Evolutionary conservation across 148 eudicot species (phyloP), one percentile per base, ranked within the genome.

Genomic region (Agrostemma githago): DNA sequence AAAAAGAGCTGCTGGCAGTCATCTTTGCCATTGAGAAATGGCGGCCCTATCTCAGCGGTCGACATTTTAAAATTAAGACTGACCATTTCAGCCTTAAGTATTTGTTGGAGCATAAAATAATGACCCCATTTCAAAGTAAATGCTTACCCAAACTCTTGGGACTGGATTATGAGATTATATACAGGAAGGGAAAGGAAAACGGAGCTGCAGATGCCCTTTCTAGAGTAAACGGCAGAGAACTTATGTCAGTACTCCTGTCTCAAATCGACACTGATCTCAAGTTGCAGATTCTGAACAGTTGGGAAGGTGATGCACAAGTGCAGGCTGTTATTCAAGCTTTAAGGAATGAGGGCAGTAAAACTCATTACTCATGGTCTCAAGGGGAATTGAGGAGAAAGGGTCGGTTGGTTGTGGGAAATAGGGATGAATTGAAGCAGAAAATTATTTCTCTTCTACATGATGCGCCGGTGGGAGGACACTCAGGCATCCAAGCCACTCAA

Each of bases 181-280:
- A 72, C 8, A 72, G 21, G 40, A 34, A 44, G 5, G 57, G 75
- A 9, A 42, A 19, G 6, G 75, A 72, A 4, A 72, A 72, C 19
- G 3, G 5, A 3, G 75, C 12, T 2, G 67, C 57, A 5, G 67
- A 72, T 72, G 75, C 66, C 5, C 15, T 72, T 1, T 72, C 67
- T 3, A 72, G 67, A 34, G 2, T 72, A 0, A 8, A 19, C 10
- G 21, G 43, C 5, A 3, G 34, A 26, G 34, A 72, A 2, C 12
- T 61, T 0, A 3, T 72, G 21, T 1, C 7, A 0, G 5, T 60
- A 15, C 12, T 15, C 2, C 1, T 72, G 3, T n/a, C 51, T 0
- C 2, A 37, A 2, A 10, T 72, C 0, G 9, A 72, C 2, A 4
- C 56, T 7, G 2, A n/a, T 2, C 11, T 61, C 9, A 44, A 44